Base-by-base conservation (phyloP, 495 filamentous ascomycete species). In the Sphaerosporella brunnea region DNA sequence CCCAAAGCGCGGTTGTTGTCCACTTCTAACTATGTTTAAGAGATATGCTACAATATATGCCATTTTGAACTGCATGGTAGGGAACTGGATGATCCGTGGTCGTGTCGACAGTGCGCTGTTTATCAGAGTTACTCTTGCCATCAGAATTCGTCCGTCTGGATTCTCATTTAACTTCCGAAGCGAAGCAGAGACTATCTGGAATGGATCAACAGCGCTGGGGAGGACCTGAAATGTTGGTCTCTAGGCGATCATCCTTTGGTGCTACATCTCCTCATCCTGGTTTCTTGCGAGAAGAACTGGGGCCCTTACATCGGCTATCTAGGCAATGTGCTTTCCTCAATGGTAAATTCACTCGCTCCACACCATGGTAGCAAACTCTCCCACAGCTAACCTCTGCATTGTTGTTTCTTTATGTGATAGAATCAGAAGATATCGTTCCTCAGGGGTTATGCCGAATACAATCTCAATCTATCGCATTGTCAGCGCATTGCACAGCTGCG, bases 1-100 rank as follows among this genome's bases (percentile, higher is more conserved):
- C 28, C 7, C 7, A 32, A 32, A n/a, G n/a, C n/a, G n/a, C n/a
- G n/a, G n/a, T n/a, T n/a, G n/a, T n/a, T n/a, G 5, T 13, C 28
- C 28, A 32, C 13, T 32, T 32, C 28, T 32, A 32, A 32, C 28
- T 32, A 32, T 32, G 18, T 21, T n/a, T 9, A 35, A 61, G 56
- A 49, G 13, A 42, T 61, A 40, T 59, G 55, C 25, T 61, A 61
- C 44, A 61, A 59, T 32, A 44, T 61, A 13, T 49, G 53, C 25
- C 28, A 61, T 46, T 59, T 53, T 35, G 58, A 58, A 37, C 21
- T 19, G 26, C 56, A 61, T 36, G 41, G 51, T 23, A 28, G 58
- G 15, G 47, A 56, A 13, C 39, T 53, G 16, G 50, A 61, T 26
- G 58, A 61, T 11, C 58, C 58, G 1, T 61, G 53, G 58, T 59